Conservation (phyloP, 2,329 filamentous ascomycete genomes). For the Coniosporium tulheliwenetii region DNA sequence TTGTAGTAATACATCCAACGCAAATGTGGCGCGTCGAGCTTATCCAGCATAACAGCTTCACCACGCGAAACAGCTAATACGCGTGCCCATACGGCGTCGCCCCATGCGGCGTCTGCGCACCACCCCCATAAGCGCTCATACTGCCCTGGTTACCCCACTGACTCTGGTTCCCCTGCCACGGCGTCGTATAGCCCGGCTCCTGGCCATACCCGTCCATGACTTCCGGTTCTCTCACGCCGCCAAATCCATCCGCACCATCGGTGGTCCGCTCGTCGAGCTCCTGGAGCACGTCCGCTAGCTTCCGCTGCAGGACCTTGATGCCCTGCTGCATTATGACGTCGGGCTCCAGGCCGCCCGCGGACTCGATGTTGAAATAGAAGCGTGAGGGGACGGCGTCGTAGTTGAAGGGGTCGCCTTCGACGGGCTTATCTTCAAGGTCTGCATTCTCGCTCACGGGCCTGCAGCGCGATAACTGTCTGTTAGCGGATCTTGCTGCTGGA, state of each 20-base stretch:
- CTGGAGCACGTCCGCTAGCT: constrained; percentile 67
- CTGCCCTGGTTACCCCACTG: constrained; percentile 37
- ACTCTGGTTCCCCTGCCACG: constrained; percentile 26
- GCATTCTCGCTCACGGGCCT: constrained; percentile 74
- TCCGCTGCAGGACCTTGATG: constrained; percentile 77
- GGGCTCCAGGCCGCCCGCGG: constrained; percentile 72
- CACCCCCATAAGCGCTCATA: constrained; percentile 51
- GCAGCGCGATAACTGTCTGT: constrained; percentile 2
- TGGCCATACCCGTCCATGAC: constrained; percentile 29
- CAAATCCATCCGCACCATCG: constrained; percentile 34
- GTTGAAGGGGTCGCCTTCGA: constrained; percentile 77
- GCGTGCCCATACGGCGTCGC: constrained; percentile 8
- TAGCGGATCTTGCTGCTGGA: not conserved
- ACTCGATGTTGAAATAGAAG: constrained; percentile 93
- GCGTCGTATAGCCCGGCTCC: constrained; percentile 51
- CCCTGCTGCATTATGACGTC: constrained; percentile 80
- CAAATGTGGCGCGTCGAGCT: too few species aligned
- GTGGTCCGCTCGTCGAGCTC: constrained; percentile 40
- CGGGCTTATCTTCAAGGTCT: constrained; percentile 61
- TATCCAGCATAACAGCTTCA: too few species aligned
- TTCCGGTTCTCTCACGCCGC: constrained; percentile 37
- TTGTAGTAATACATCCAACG: too few species aligned
- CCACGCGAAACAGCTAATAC: not conserved
- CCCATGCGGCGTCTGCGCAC: constrained; percentile 39
- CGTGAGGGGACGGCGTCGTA: constrained; percentile 70